Conservation (phyloP, 2,329 filamentous ascomycete genomes). For the Trichoderma koningiopsis region DNA sequence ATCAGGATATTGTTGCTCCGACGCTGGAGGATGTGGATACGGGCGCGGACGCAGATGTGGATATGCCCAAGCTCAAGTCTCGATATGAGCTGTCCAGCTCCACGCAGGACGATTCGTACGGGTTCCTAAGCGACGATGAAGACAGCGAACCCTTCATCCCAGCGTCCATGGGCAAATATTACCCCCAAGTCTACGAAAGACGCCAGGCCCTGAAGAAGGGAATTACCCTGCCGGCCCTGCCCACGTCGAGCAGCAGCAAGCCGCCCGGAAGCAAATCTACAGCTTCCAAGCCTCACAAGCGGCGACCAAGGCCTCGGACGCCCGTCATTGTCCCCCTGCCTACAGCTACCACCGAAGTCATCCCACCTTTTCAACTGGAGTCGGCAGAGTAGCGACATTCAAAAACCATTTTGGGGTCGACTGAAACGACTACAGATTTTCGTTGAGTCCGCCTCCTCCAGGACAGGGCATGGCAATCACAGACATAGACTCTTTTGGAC, state of each 20-base stretch:
- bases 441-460: neutral
- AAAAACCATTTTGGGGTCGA: neutral
- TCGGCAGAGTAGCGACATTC: neutral
- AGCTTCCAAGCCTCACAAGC: neutral
- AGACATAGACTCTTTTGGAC: neutral
- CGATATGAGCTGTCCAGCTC: conserved; percentile 3
- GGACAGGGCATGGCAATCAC: neutral
- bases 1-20: neutral
- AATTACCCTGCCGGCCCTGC: conserved; percentile 8
- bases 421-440: neutral
- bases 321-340: neutral
- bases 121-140: conserved; percentile 4
- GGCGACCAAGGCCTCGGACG: conserved; percentile 1
- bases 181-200: conserved; percentile 62
- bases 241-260: conserved; percentile 29
- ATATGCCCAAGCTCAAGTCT: neutral
- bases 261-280: neutral
- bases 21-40: neutral
- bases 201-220: conserved; percentile 27
- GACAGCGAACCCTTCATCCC: conserved; percentile 28
- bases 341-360: neutral
- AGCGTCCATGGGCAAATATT: conserved; percentile 63
- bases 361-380: conserved; percentile 9
- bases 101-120: neutral
- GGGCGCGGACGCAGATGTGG: conserved; percentile 3